Evolutionary conservation across 139 green algal genomes (phyloP).

Genomic region (Coccomyxa sp.): DNA sequence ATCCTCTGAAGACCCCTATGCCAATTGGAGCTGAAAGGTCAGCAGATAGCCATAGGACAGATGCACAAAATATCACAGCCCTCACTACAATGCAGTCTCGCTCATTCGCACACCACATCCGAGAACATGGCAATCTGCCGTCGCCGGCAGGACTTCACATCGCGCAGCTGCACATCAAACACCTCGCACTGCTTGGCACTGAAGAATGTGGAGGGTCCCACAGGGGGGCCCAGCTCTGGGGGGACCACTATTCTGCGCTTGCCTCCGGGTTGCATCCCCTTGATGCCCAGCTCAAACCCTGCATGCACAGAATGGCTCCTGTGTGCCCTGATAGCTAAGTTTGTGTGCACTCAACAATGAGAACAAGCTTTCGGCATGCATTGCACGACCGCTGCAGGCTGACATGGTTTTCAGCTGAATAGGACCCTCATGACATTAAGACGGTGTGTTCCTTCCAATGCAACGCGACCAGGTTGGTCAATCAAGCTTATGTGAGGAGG

Average conservation of each 20-base stretch:
- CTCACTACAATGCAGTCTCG: too few species aligned
- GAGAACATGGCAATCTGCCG: slow-evolving; percentile 77
- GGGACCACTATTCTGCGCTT: slow-evolving; percentile 89
- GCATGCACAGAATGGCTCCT: too few species aligned
- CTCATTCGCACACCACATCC: slow-evolving; percentile 75
- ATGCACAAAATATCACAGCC: too few species aligned
- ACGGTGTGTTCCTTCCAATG: background rate
- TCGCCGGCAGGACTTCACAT: slow-evolving; percentile 67
- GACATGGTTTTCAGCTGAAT: background rate
- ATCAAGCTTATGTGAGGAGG: background rate
- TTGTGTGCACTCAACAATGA: background rate
- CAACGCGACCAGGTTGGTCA: background rate
- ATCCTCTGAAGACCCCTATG: too few species aligned
- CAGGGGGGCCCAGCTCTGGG: slow-evolving; percentile 91
- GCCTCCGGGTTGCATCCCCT: slow-evolving; percentile 81
- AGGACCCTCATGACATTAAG: background rate
- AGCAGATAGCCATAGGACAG: too few species aligned
- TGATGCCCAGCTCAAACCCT: slow-evolving; percentile 95
- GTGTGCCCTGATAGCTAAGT: background rate
- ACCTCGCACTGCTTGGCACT: slow-evolving; percentile 98
- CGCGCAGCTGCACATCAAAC: slow-evolving; percentile 93
- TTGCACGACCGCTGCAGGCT: background rate
- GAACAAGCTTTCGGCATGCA: background rate
- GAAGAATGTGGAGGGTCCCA: slow-evolving; percentile 97
- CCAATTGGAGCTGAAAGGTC: too few species aligned